Percentiles rank a stretch among this genome's conserved stretches.
Conservation (phyloP, 495 filamentous ascomycete species). For the Penicillium atrosanguineum region DNA sequence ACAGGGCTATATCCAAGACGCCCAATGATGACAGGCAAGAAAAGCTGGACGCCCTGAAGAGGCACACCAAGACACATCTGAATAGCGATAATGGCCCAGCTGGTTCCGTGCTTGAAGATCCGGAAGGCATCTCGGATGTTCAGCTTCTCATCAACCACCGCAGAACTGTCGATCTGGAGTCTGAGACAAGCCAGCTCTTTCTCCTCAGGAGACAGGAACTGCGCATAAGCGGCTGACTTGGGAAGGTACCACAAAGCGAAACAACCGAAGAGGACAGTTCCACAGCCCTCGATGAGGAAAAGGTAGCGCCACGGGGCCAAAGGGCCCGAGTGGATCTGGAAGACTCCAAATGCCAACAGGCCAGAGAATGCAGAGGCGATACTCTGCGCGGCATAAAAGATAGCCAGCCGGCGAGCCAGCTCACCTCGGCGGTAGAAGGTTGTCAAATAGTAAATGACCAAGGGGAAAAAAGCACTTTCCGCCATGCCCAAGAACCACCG, state of each 20-base stretch:
- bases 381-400: slow-evolving; percentile 76
- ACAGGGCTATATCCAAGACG: slow-evolving; percentile 61
- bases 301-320: slow-evolving; percentile 68
- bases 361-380: slow-evolving; percentile 75
- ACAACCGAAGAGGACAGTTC: slow-evolving; percentile 61
- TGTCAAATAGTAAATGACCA: slow-evolving; percentile 60
- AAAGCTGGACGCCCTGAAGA: slow-evolving; percentile 66
- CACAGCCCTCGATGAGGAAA: slow-evolving; percentile 70
- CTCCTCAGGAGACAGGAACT: slow-evolving; percentile 63
- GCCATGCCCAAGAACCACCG: slow-evolving; percentile 63
- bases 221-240: slow-evolving; percentile 56
- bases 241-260: slow-evolving; percentile 75
- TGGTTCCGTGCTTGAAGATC: slow-evolving; percentile 62
- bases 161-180: slow-evolving; percentile 71
- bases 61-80: slow-evolving; percentile 77
- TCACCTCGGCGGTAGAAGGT: slow-evolving; percentile 76
- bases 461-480: slow-evolving; percentile 72
- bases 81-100: slow-evolving; percentile 63
- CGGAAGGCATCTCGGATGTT: slow-evolving; percentile 60
- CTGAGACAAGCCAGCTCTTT: slow-evolving; percentile 69
- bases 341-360: slow-evolving; percentile 71
- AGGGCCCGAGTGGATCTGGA: slow-evolving; percentile 60
- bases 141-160: slow-evolving; percentile 69
- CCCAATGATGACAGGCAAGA: slow-evolving; percentile 70
- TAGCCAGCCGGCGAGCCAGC: slow-evolving; percentile 67